A percentile compares a stretch with the other conserved stretches of the same genome.
phyloP scores from a whole-genome alignment of 345 rosid genomes.

The Acer saccharum region DNA sequence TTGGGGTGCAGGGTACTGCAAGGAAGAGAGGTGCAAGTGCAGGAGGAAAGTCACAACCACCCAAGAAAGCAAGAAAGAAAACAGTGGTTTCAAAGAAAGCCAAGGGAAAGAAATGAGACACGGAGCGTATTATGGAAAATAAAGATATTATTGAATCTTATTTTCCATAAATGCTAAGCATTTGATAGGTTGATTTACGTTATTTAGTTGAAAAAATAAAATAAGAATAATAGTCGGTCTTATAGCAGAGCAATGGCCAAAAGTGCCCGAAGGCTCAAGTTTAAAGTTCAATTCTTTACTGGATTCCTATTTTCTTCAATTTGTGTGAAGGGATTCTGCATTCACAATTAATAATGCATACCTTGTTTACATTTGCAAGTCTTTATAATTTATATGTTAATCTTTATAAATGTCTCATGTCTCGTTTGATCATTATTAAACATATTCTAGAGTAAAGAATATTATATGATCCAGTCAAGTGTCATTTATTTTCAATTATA shows the following conservation, averaged over 20 bases:
- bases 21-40: conserved; percentile 59
- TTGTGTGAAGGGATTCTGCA: not conserved
- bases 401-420: not conserved
- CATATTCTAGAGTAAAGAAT: too few species aligned
- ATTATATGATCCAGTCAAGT: too few species aligned
- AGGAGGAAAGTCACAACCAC: conserved; percentile 62
- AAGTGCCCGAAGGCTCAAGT: not conserved
- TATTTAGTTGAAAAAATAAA: not conserved
- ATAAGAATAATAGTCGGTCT: not conserved
- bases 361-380: not conserved
- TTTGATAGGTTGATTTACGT: not conserved
- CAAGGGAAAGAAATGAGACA: conserved; percentile 41
- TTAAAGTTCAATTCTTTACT: not conserved
- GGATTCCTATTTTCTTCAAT: not conserved
- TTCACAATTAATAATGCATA: not conserved
- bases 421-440: not conserved
- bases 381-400: not conserved
- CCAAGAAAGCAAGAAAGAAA: conserved; percentile 63
- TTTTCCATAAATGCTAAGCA: not conserved
- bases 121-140: not conserved
- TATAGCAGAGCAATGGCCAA: not conserved
- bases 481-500: not conserved
- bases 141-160: conserved; percentile 1
- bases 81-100: conserved; percentile 46
- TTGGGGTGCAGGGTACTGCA: conserved; percentile 48